These are phyloP conservation scores for Zanthoxylum bungeanum DNA, from an alignment of 345 rosid species.

Conservation along the genomic window DNA sequence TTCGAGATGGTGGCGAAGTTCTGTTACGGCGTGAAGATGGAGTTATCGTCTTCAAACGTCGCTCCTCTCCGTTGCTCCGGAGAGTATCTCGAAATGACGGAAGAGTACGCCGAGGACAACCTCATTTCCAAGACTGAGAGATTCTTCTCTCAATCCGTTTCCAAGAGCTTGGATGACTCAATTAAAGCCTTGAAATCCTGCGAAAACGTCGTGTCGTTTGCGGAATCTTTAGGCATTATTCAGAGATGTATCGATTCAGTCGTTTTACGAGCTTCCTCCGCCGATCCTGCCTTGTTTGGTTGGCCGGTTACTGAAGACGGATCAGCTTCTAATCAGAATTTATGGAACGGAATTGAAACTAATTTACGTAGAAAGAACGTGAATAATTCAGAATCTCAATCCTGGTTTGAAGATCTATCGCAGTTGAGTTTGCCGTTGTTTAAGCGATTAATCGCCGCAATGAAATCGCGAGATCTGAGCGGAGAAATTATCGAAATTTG, in stretches of 20 bases:
- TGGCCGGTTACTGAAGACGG: conserved; percentile 75
- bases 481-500: conserved; percentile 73
- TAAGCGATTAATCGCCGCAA: conserved; percentile 51
- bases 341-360: conserved; percentile 57
- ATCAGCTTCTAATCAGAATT: conserved; percentile 31
- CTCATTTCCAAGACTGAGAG: conserved; percentile 65
- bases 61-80: conserved; percentile 90
- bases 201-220: conserved; percentile 45
- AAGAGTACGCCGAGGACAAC: conserved; percentile 75
- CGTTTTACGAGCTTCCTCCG: conserved; percentile 57
- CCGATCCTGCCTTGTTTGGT: conserved; percentile 74
- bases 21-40: conserved; percentile 91
- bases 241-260: conserved; percentile 67
- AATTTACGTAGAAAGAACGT: conserved; percentile 34
- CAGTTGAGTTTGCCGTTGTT: conserved; percentile 53
- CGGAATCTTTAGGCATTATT: conserved; percentile 58
- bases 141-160: conserved; percentile 63
- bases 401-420: conserved; percentile 77
- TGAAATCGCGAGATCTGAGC: conserved; percentile 55
- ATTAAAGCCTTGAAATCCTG: conserved; percentile 79
- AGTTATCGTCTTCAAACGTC: conserved; percentile 55
- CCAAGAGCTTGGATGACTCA: conserved; percentile 67
- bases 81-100: conserved; percentile 85
- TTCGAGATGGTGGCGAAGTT: conserved; percentile 90
- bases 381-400: conserved; percentile 26